These are phyloP conservation scores for Alternaria conjuncta DNA, from an alignment of 2,329 filamentous ascomycete species.

Conservation along the genomic window DNA sequence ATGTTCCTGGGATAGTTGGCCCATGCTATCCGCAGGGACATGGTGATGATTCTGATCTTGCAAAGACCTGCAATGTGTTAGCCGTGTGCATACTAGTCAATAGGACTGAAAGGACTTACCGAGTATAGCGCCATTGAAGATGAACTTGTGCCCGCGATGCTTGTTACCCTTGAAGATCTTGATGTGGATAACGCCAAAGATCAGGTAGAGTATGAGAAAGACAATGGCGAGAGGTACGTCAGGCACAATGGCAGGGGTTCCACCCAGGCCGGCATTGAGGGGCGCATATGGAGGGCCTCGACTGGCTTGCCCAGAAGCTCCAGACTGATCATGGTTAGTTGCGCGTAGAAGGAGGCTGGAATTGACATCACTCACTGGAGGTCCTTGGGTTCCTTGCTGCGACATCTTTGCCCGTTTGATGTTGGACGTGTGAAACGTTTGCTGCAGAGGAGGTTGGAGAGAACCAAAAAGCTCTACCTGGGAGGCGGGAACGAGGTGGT, in stretches of 20 bases:
- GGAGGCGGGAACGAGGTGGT: conserved; percentile 5
- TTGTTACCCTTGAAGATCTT: conserved; percentile 51
- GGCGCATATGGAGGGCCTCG: conserved; percentile 41
- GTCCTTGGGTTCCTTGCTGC: conserved; percentile 10
- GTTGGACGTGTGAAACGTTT: conserved; percentile 2
- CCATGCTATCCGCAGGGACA: conserved; percentile 50
- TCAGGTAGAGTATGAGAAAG: conserved; percentile 52
- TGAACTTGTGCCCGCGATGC: conserved; percentile 51
- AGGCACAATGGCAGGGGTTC: conserved; percentile 35
- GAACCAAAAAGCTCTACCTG: conserved; percentile 14
- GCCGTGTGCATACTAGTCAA: background rate
- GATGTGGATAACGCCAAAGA: conserved; percentile 50
- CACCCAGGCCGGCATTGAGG: conserved; percentile 33
- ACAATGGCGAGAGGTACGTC: conserved; percentile 52
- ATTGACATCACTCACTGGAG: conserved; percentile 10
- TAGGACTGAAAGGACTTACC: conserved; percentile 33
- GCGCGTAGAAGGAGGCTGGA: background rate
- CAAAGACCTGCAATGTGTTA: conserved; percentile 49
- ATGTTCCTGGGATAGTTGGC: conserved; percentile 50
- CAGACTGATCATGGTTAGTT: conserved; percentile 15
- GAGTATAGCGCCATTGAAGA: conserved; percentile 52
- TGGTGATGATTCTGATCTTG: conserved; percentile 52
- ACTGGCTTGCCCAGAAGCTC: background rate
- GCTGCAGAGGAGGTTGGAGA: conserved; percentile 4
- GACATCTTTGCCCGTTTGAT: conserved; percentile 14